Evolutionary conservation across 192 early-diverging fungal genomes (phyloP).

Genomic region (Coemansia sp.): DNA sequence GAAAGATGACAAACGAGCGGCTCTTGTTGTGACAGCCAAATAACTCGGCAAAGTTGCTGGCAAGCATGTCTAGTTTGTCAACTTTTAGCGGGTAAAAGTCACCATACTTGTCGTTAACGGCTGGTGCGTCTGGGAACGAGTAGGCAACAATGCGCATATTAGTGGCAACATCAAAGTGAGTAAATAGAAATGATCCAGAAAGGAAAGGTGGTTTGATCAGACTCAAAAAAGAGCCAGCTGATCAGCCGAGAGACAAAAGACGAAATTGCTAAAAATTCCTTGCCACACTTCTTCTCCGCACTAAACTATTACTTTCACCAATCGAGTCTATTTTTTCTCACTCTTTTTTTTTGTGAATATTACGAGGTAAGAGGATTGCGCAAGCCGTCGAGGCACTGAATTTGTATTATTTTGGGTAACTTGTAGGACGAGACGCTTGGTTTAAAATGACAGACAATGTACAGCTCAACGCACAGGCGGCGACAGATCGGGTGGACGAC

Average conservation of each 20-base stretch:
- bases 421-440: neutral
- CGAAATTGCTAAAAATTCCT: too few relatives aligned
- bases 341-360: too few relatives aligned
- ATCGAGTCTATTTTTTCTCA: too few relatives aligned
- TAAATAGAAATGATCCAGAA: neutral
- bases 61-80: neutral
- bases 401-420: neutral
- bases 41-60: neutral
- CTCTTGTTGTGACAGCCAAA: neutral
- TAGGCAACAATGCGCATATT: neutral
- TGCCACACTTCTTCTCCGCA: too few relatives aligned
- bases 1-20: neutral
- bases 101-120: neutral
- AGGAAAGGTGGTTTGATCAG: neutral
- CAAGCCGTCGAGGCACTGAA: neutral
- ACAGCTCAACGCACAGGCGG: neutral
- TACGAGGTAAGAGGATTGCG: too few relatives aligned
- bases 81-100: neutral
- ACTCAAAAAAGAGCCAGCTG: too few relatives aligned
- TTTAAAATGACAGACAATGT: neutral
- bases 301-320: too few relatives aligned
- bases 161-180: neutral
- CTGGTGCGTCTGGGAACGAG: neutral
- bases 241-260: too few relatives aligned
- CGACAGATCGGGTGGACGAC: slow-evolving; percentile 19